Evolutionary conservation across 495 filamentous ascomycete genomes (phyloP).

Genomic region (Beverwykella pulmonaria): DNA sequence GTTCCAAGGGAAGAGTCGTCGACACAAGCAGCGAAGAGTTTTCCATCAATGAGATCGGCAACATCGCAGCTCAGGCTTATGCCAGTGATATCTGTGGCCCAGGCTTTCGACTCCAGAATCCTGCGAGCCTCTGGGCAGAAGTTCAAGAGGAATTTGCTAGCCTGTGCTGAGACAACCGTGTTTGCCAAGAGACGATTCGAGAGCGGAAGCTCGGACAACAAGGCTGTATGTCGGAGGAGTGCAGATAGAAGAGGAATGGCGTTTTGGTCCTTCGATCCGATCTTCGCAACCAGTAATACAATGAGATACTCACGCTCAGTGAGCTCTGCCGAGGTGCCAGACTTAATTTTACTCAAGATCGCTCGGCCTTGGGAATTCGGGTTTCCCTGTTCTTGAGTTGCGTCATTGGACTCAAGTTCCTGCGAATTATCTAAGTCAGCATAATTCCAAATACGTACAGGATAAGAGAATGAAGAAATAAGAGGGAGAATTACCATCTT

Average conservation of each 20-base stretch:
- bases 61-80: constrained; percentile 50
- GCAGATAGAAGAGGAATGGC: constrained; percentile 3
- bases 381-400: not conserved
- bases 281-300: constrained; percentile 1
- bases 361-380: not conserved
- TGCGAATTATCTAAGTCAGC: not conserved
- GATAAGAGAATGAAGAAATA: not conserved
- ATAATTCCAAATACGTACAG: not conserved
- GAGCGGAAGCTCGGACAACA: constrained; percentile 42
- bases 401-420: not conserved
- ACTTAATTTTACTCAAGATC: constrained; percentile 6
- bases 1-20: constrained; percentile 5
- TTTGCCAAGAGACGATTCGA: constrained; percentile 32
- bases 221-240: constrained; percentile 44
- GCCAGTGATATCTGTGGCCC: constrained; percentile 15
- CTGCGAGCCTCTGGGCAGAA: constrained; percentile 6
- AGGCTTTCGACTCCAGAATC: constrained; percentile 14
- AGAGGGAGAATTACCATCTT: not conserved
- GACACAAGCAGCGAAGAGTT: constrained; percentile 52
- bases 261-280: not conserved
- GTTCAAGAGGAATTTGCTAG: constrained; percentile 32
- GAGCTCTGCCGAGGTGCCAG: not conserved
- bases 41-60: constrained; percentile 67
- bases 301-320: constrained; percentile 32
- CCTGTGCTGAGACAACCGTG: not conserved